Percentiles rank a stretch among this genome's conserved stretches.
Conservation (phyloP, 805 yeast genomes). For the Wickerhamiella brachini region DNA sequence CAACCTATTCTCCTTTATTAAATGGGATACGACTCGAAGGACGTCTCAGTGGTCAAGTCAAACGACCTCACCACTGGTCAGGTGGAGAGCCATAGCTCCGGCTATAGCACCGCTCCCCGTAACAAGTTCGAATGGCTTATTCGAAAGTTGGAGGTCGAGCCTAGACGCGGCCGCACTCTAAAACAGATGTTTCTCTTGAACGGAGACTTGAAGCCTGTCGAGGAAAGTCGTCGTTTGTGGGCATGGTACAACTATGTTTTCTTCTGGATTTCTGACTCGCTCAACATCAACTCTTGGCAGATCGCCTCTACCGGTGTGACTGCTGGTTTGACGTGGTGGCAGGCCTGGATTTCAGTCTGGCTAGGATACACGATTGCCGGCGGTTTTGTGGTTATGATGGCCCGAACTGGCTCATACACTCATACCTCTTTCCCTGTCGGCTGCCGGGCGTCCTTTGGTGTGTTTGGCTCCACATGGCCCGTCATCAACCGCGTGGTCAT, state of each 20-base stretch:
- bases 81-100: background rate
- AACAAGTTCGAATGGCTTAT: background rate
- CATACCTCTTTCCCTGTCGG: slow-evolving; percentile 79
- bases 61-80: background rate
- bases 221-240: slow-evolving; percentile 61
- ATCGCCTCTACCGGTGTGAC: slow-evolving; percentile 76
- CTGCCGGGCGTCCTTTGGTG: slow-evolving; percentile 71
- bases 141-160: background rate
- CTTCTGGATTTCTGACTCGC: slow-evolving; percentile 83
- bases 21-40: background rate
- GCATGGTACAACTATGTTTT: slow-evolving; percentile 65
- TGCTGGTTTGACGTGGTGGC: slow-evolving; percentile 81
- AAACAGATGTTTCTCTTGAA: slow-evolving; percentile 60
- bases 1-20: background rate
- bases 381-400: slow-evolving; percentile 51
- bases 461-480: slow-evolving; percentile 81
- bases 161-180: slow-evolving; percentile 19
- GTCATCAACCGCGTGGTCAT: slow-evolving; percentile 76
- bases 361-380: slow-evolving; percentile 64
- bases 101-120: background rate
- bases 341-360: slow-evolving; percentile 81
- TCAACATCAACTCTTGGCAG: slow-evolving; percentile 83
- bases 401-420: slow-evolving; percentile 67
- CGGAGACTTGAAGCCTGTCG: slow-evolving; percentile 43
- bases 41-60: background rate